A percentile compares a stretch with the other conserved stretches of the same genome.
phyloP scores from a whole-genome alignment of 352 stramenopile species.

The Phytophthora agathidicida region DNA sequence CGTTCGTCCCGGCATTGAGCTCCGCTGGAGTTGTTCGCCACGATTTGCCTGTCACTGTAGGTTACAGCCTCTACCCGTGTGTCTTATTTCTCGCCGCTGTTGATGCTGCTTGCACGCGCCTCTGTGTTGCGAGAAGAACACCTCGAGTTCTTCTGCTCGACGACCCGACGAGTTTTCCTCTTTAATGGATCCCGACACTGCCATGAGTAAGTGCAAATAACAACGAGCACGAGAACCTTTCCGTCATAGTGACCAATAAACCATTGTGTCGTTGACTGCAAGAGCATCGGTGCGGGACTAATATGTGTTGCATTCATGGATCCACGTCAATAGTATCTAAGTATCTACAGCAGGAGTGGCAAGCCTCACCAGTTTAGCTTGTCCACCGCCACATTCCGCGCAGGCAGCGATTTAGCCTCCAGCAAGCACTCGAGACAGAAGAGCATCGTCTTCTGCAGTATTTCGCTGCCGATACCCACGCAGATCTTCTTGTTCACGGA shows the following conservation, averaged over 20 bases:
- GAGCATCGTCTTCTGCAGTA: conserved; percentile 36
- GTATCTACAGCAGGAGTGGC: conserved; percentile 12
- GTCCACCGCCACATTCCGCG: conserved; percentile 27
- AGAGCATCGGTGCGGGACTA: neutral
- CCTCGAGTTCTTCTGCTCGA: neutral
- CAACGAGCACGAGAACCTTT: neutral
- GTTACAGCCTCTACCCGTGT: conserved; percentile 17
- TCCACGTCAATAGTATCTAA: too few species aligned
- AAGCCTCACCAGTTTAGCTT: conserved; percentile 33
- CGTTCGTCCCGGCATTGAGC: conserved; percentile 10
- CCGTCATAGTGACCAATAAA: neutral
- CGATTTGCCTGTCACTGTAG: conserved; percentile 14
- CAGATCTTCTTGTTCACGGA: conserved; percentile 50
- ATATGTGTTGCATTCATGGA: conserved; percentile 21
- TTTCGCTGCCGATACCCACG: conserved; percentile 29
- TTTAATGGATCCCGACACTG: too few species aligned
- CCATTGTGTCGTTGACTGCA: neutral
- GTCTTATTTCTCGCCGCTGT: conserved; percentile 16
- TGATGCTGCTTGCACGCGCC: neutral
- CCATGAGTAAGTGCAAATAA: neutral
- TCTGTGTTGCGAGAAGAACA: conserved; percentile 3
- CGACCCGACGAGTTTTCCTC: conserved; percentile 4
- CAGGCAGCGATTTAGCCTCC: conserved; percentile 44
- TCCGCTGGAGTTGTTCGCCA: conserved; percentile 9
- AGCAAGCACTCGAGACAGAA: conserved; percentile 53